Percentiles rank a stretch among this genome's conserved stretches.
phyloP scores from a whole-genome alignment of 2,329 filamentous ascomycete genomes.

The Alternaria postmessia region DNA sequence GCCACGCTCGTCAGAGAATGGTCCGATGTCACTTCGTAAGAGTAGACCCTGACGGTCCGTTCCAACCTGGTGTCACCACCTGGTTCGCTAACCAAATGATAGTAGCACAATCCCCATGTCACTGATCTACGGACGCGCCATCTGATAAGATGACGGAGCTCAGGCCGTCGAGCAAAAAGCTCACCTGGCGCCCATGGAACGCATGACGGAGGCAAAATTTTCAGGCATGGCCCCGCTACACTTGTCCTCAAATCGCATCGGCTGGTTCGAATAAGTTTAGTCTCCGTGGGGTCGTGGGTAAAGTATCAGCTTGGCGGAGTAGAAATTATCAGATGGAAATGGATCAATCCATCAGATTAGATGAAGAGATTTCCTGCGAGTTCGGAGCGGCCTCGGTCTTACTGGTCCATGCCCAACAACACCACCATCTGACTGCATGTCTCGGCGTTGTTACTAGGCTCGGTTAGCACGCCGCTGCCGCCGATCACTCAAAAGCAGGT shows the following conservation, averaged over 20 bases:
- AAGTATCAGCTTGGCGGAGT: conserved; percentile 23
- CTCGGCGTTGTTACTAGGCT: conserved; percentile 30
- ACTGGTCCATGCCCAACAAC: conserved; percentile 16
- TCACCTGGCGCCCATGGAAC: conserved; percentile 31
- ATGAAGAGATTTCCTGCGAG: conserved; percentile 20
- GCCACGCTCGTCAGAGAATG: conserved; percentile 39
- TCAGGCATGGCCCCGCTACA: conserved; percentile 36
- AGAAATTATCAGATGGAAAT: conserved; percentile 40
- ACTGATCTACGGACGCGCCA: conserved; percentile 32
- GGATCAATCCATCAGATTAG: conserved; percentile 24
- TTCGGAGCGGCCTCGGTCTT: conserved; percentile 32
- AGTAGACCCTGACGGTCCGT: conserved; percentile 28
- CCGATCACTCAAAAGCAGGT: conserved; percentile 28
- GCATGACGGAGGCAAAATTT: conserved; percentile 42
- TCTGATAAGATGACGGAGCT: conserved; percentile 42
- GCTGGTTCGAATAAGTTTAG: conserved; percentile 11
- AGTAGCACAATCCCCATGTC: conserved; percentile 10
- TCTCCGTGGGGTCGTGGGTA: conserved; percentile 30
- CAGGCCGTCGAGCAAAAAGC: conserved; percentile 19
- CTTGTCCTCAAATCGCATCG: conserved; percentile 25
- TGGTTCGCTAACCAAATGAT: conserved; percentile 22
- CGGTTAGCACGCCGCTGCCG: conserved; percentile 29
- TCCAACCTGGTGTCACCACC: conserved; percentile 28
- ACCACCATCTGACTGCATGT: conserved; percentile 25
- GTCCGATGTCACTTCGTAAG: conserved; percentile 35